These are phyloP conservation scores for Tuber brumale DNA, from an alignment of 495 filamentous ascomycete genomes.

Conservation along the genomic window DNA sequence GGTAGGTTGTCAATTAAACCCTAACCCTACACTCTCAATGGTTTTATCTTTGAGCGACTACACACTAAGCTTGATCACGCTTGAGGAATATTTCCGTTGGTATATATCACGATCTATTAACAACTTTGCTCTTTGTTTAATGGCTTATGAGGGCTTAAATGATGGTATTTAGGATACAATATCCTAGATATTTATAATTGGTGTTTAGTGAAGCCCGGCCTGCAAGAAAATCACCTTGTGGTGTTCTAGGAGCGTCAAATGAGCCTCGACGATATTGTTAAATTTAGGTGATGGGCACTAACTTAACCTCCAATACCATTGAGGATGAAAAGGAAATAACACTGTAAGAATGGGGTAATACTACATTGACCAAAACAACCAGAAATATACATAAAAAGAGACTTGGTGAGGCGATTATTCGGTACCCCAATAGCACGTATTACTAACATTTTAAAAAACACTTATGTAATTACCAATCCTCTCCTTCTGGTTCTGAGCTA, in stretches of 20 bases:
- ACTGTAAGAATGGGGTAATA: not conserved
- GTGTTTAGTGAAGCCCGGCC: not conserved
- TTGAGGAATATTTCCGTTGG: not conserved
- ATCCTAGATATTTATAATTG: not conserved
- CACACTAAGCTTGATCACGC: not conserved
- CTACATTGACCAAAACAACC: not conserved
- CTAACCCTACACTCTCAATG: not conserved
- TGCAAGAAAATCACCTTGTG: not conserved
- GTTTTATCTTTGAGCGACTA: not conserved
- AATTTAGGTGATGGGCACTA: not conserved
- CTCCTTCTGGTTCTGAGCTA: slow-evolving; percentile 99
- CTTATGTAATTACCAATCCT: slow-evolving; percentile 97
- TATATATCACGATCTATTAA: not conserved
- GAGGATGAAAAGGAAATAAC: not conserved
- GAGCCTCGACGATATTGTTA: not conserved
- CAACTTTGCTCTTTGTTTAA: not conserved
- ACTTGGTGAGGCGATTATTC: not conserved
- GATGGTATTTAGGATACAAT: not conserved
- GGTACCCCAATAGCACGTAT: not conserved
- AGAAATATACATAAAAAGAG: not conserved
- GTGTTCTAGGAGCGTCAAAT: not conserved
- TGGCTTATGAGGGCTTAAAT: not conserved
- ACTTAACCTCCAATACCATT: not conserved
- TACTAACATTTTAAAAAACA: slow-evolving; percentile 59
- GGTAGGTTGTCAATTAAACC: not conserved